A percentile compares a stretch with the other conserved stretches of the same genome.
Evolutionary conservation across 129 eudicot genomes (phyloP).

Genomic region (Kitagawia praeruptora): DNA sequence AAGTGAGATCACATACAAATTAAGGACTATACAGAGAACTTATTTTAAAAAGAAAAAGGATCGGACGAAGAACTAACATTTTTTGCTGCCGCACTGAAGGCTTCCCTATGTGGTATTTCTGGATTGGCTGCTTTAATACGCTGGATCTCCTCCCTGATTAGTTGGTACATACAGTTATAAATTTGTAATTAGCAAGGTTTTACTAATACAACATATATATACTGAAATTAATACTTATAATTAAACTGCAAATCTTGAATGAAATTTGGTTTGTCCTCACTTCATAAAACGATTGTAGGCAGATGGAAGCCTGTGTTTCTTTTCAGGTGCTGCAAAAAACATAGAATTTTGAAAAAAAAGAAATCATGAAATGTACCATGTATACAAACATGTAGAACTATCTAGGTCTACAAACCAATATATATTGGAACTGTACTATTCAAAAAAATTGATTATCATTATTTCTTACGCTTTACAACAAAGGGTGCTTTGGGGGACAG

Average conservation of each 20-base stretch:
- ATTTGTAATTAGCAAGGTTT: neutral
- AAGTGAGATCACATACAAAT: neutral
- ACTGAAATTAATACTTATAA: neutral
- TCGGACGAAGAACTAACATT: slow-evolving; percentile 43
- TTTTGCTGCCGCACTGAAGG: slow-evolving; percentile 96
- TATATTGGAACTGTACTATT: neutral
- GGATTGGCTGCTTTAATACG: slow-evolving; percentile 95
- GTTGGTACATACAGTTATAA: neutral
- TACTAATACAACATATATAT: neutral
- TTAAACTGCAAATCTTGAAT: neutral
- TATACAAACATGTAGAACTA: neutral
- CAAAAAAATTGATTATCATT: neutral
- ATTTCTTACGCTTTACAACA: slow-evolving; percentile 66
- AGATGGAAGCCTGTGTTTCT: slow-evolving; percentile 97
- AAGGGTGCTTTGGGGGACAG: slow-evolving; percentile 78
- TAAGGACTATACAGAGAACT: too few relatives aligned
- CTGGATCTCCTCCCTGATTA: slow-evolving; percentile 79
- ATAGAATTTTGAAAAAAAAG: neutral
- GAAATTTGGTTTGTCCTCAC: slow-evolving; percentile 26
- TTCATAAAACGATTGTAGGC: slow-evolving; percentile 98
- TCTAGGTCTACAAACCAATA: neutral
- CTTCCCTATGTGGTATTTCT: slow-evolving; percentile 92
- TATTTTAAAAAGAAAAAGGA: neutral
- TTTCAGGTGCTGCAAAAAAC: slow-evolving; percentile 77
- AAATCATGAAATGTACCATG: neutral